Evolutionary conservation across 1,139 yeast genomes (phyloP), one percentile per base, ranked within the genome.

Genomic region (Saccharomyces hybrid): DNA sequence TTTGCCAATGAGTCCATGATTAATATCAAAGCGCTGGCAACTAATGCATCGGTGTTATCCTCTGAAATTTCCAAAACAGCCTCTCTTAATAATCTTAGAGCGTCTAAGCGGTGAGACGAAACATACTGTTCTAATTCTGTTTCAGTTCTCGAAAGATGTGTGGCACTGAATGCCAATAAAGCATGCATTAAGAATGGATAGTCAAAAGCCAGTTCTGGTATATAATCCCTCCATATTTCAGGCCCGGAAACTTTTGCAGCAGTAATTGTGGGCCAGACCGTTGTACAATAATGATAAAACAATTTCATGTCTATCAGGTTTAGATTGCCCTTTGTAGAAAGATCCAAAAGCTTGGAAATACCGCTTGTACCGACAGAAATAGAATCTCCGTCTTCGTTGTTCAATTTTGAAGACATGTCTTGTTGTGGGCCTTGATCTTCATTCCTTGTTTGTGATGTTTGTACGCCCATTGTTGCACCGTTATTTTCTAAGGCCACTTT

Each of bases 1-100:
- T 91, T 91, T 3, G 98, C 98, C 58, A 91, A 74, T 0, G 97
- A 87, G 68, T 91, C 98, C 86, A 91, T 86, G 56, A 90, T 90
- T 54, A 91, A 75, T 49, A 91, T 83, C 61, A 91, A 79, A 0
- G 97, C 96, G 55, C 95, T 83, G 0, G 97, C 96, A 11, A 91
- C 96, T 56, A 91, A 73, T 0, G 97, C 96, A 70, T 91, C 98
- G 5, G 96, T 85, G 64, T 90, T 90, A 50, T 86, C 90, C 1
- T 88, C 78, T 32, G 87, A 85, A 57, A 91, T 89, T 59, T 88
- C 83, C 60, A 88, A 75, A 3, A 91, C 96, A 1, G 95, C 96
- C 63, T 87, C 95, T 55, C 97, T 74, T 53, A 91, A 72, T 49
- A 89, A 73, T 55, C 91, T 74, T 52, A 91, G 73, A 0, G 97